phyloP scores from a whole-genome alignment of 805 yeast genomes.

The Ogataea nonfermentans region DNA sequence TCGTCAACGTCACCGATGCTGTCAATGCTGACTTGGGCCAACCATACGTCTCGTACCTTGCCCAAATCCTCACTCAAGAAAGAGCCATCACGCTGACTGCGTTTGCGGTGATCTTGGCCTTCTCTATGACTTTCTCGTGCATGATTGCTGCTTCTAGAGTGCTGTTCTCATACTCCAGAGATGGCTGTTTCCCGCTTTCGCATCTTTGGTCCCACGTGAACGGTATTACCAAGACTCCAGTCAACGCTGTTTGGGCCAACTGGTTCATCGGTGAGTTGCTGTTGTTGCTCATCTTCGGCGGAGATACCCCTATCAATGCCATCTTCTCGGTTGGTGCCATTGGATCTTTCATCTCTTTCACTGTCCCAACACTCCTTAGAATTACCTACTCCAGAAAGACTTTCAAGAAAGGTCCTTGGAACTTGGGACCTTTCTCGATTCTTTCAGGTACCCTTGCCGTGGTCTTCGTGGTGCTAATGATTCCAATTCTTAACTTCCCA shows the following conservation, averaged over 20 bases:
- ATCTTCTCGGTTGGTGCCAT: conserved; percentile 72
- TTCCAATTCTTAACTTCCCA: conserved; percentile 60
- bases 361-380: conserved; percentile 57
- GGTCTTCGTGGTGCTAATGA: conserved; percentile 52
- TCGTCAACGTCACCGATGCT: conserved; percentile 46
- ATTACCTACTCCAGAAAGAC: conserved; percentile 50
- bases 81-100: conserved; percentile 42
- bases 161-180: conserved; percentile 63
- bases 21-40: conserved; percentile 53
- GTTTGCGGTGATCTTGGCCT: conserved; percentile 42
- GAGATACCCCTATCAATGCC: conserved; percentile 63
- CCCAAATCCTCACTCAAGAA: conserved; percentile 44
- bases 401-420: conserved; percentile 65
- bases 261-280: conserved; percentile 52
- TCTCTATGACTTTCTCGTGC: conserved; percentile 51
- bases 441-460: conserved; percentile 46
- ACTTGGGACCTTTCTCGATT: conserved; percentile 49
- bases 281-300: conserved; percentile 58
- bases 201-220: conserved; percentile 48
- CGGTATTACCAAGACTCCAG: conserved; percentile 54
- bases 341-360: conserved; percentile 62
- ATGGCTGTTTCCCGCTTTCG: conserved; percentile 65
- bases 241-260: conserved; percentile 61
- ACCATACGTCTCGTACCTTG: conserved; percentile 54
- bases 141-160: conserved; percentile 65